Base-by-base conservation (phyloP, 805 yeast genomes). In the Millerozyma acaciae region DNA sequence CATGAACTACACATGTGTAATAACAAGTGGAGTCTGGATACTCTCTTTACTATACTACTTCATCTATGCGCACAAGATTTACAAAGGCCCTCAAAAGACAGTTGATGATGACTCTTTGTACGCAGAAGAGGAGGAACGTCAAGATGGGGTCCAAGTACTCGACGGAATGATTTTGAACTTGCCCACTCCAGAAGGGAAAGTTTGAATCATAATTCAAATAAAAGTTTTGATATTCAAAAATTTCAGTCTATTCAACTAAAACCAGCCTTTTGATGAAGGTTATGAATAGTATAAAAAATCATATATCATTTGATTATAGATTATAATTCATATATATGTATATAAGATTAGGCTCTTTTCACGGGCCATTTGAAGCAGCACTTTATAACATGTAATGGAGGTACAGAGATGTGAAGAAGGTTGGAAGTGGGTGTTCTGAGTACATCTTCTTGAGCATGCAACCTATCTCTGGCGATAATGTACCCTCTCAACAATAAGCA, bases 401-500 rank as follows among this genome's bases (percentile, higher is more conserved):
- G 25, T n/a, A 22, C 25, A 22, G n/a, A n/a, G 8, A 22, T 8
- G 13, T 22, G 4, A 6, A 22, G 13, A n/a, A 12, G n/a, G 13
- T 22, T 22, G 13, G 6, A 4, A 14, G 13, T 14, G n/a, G n/a
- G 6, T 22, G 14, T n/a, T 5, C 25, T 12, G 25, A 22, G 25
- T 8, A 22, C 6, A 22, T 6, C 23, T 23, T 26, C 5, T 33
- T 44, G 3, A 45, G 39, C 5, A 39, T 24, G n/a, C n/a, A n/a
- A n/a, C 19, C 21, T 25, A 40, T 72, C 74, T 38, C 81, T 55
- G 12, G 68, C 66, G 15, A 74, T 62, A n/a, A 76, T 32, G 62
- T 74, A 74, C 1, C 72, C 76, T 43, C 83, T 56, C 37, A 75
- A 46, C 3, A 70, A 19, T 36, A 65, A 51, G 16, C 71, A 48